Conservation (phyloP, 805 yeast species). For the Metschnikowia lochheadii region DNA sequence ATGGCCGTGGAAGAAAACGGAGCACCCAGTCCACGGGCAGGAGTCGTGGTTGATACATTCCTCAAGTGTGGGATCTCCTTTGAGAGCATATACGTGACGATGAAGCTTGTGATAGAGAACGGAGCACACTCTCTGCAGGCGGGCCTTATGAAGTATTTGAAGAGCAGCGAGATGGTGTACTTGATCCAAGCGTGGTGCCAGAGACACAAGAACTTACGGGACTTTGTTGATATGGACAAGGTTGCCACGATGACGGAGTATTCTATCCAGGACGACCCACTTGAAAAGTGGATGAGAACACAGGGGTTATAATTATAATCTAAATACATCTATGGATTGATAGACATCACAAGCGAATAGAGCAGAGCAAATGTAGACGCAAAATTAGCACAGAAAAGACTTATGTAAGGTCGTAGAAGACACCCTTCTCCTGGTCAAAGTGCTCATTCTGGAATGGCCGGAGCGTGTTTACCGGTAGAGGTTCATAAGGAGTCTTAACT, state of each 20-base stretch:
- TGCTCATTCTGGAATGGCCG: constrained; percentile 33
- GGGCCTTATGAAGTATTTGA: constrained; percentile 39
- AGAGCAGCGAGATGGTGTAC: constrained; percentile 53
- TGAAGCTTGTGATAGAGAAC: constrained; percentile 61
- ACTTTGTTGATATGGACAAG: constrained; percentile 45
- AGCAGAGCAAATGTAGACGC: no score
- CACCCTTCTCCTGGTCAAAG: constrained; percentile 38
- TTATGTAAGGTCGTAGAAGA: constrained; percentile 40
- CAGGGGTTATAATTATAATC: neutral
- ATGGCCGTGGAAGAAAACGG: constrained; percentile 33
- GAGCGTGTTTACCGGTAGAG: constrained; percentile 20
- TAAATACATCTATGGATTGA: no score
- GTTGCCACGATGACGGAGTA: constrained; percentile 45
- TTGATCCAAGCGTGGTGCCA: constrained; percentile 65
- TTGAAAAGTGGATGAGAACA: constrained; percentile 26
- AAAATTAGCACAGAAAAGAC: neutral
- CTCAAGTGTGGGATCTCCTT: constrained; percentile 58
- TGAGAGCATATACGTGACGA: constrained; percentile 60
- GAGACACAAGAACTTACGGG: constrained; percentile 60
- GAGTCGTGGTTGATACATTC: constrained; percentile 59
- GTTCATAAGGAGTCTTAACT: constrained; percentile 13
- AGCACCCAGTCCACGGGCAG: constrained; percentile 37
- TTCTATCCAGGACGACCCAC: constrained; percentile 54
- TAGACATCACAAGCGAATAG: no score
- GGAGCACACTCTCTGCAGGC: constrained; percentile 49